Base-by-base conservation (phyloP, 108 stramenopile genomes). In the Cyclotella baltica region DNA sequence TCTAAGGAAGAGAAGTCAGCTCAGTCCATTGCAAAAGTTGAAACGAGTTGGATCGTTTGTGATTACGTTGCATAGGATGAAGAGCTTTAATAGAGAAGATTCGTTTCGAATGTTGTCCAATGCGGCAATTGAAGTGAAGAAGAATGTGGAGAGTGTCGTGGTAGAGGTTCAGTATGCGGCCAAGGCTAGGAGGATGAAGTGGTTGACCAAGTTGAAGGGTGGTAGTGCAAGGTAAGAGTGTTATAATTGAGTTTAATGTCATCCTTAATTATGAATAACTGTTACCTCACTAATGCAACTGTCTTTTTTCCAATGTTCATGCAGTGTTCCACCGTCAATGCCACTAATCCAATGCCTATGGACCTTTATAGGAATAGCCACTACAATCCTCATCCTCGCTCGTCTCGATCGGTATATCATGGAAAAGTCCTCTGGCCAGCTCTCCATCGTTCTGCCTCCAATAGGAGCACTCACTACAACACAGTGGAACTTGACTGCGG, bases 401-500 rank as follows among this genome's bases (percentile, higher is more conserved):
- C 28, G 50, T 37, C n/a, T 75, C 3, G 35, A 19, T 43, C 10
- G 10, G 1, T 25, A 18, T 25, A 23, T 75, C 16, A 15, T 33
- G 2, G 36, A n/a, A 25, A n/a, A 38, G 22, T 23, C 74, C 3
- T 3, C 10, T 37, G 66, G 73, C n/a, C 8, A 67, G n/a, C 27
- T 51, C 4, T 28, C 40, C 8, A 19, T 73, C 1, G 31, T 75
- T 1, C 20, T 75, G 4, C 47, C 61, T 37, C 74, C 74, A 1
- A 16, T 75, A 4, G 74, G 74, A 16, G 74, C 74, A 3, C 37
- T 75, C 25, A 75, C 68, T 37, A 75, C 74, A 1, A 20, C 67
- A 19, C 74, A 75, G 36, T 75, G 52, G 23, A 58, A 55, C 18
- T 38, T 75, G 27, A 75, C 74, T 1, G 74, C 74, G 6, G 74